These are phyloP conservation scores for Phytophthora rubi DNA, from an alignment of 352 stramenopile species.

Conservation along the genomic window DNA sequence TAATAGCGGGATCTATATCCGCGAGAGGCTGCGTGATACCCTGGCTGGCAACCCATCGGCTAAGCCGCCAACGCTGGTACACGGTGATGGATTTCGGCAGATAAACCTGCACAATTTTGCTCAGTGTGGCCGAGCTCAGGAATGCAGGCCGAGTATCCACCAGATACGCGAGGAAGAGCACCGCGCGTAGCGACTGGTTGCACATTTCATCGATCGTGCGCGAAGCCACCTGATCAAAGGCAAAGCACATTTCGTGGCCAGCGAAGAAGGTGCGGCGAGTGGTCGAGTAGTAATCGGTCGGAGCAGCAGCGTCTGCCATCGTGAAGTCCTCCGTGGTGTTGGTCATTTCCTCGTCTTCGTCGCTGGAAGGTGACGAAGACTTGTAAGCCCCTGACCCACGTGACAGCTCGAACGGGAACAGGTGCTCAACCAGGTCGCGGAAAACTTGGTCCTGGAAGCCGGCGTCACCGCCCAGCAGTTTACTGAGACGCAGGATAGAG, in stretches of 20 bases:
- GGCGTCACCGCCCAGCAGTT: conserved; percentile 52
- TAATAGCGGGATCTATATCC: conserved; percentile 48
- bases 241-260: conserved; percentile 62
- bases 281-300: conserved; percentile 46
- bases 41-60: conserved; percentile 64
- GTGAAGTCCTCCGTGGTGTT: conserved; percentile 20
- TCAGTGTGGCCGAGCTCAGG: conserved; percentile 47
- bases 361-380: conserved; percentile 32
- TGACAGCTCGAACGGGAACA: conserved; percentile 58
- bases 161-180: conserved; percentile 72
- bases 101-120: conserved; percentile 49
- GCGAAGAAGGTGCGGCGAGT: conserved; percentile 44
- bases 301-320: conserved; percentile 23
- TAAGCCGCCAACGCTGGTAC: conserved; percentile 80
- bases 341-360: conserved; percentile 49
- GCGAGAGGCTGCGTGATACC: conserved; percentile 54
- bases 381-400: conserved; percentile 29
- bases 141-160: conserved; percentile 65
- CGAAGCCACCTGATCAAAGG: conserved; percentile 64
- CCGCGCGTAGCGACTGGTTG: conserved; percentile 60
- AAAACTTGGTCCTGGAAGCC: conserved; percentile 66
- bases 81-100: conserved; percentile 68
- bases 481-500: conserved; percentile 63
- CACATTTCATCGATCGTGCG: conserved; percentile 74
- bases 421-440: conserved; percentile 57